These are phyloP conservation scores for Termitomyces bulborhizus DNA, from an alignment of 768 basidiomycete species.

Conservation along the genomic window DNA sequence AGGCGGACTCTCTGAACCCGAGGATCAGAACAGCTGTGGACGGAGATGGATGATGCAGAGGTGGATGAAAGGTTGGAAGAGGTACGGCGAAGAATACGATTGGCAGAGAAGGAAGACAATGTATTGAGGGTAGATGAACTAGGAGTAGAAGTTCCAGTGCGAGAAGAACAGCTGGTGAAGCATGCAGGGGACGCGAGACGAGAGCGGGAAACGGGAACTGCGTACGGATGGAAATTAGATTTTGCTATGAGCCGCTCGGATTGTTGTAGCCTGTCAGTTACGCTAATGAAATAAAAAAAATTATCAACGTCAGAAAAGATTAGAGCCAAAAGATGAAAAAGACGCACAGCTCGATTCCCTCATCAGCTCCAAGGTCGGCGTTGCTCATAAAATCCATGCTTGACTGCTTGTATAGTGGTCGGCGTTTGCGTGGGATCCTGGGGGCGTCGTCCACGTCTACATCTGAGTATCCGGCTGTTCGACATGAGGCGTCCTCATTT, in stretches of 20 bases:
- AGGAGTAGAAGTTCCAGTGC: slow-evolving; percentile 52
- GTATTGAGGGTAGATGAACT: slow-evolving; percentile 61
- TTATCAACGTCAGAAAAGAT: slow-evolving; percentile 1
- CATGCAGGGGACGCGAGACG: slow-evolving; percentile 37
- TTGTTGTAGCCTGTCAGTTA: slow-evolving; percentile 63
- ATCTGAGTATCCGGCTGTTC: slow-evolving; percentile 38
- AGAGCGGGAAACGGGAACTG: slow-evolving; percentile 31
- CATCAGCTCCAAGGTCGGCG: slow-evolving; percentile 42
- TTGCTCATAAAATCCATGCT: slow-evolving; percentile 82
- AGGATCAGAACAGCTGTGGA: slow-evolving; percentile 37
- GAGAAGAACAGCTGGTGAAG: slow-evolving; percentile 26
- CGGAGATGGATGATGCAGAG: slow-evolving; percentile 36
- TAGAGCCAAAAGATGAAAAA: slow-evolving; percentile 6
- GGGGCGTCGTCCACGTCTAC: slow-evolving; percentile 31
- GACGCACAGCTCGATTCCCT: slow-evolving; percentile 58
- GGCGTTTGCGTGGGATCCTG: slow-evolving; percentile 26
- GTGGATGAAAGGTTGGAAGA: slow-evolving; percentile 38
- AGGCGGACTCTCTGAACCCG: slow-evolving; percentile 46
- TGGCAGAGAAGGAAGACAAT: slow-evolving; percentile 30
- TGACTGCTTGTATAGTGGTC: slow-evolving; percentile 71
- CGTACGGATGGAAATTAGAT: slow-evolving; percentile 54
- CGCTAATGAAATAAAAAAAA: slow-evolving; percentile 26
- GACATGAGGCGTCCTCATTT: slow-evolving; percentile 42
- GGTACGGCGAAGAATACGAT: slow-evolving; percentile 36
- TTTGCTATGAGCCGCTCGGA: slow-evolving; percentile 32